Evolutionary conservation across 2,329 filamentous ascomycete species (phyloP), one percentile per base, ranked within the genome.

Genomic region (Coleophoma eucalyptorum): DNA sequence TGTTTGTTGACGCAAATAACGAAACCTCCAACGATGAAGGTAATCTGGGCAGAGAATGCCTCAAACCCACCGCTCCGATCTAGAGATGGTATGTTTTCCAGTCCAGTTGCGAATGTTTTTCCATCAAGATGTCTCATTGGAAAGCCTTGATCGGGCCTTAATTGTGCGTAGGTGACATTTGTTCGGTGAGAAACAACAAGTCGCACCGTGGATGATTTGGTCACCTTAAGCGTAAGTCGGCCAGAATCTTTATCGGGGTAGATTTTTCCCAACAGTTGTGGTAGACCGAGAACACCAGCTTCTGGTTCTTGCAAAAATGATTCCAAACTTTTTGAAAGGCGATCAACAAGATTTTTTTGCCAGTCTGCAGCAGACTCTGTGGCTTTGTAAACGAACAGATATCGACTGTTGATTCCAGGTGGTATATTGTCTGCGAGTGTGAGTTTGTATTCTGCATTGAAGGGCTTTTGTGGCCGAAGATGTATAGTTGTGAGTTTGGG

Each of bases 11-110:
- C 41, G 11, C 41, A 37, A 18, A 53, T 37, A 12, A 51, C 45
- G 38, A 51, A 53, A 11, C 51, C 51, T 13, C 51, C 48, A 15
- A 35, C 12, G 19, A 53, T 41, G 16, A 51, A 53, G 6, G 51
- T 53, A 19, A 53, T 31, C n/a, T 51, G 43, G 10, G 43, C 37
- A 18, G 32, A 48, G 37, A 53, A 53, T 19, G 41, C 48, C 16
- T 31, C 21, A 10, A 19, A 32, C 13, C 40, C 45, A 13, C 26
- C 33, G 16, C 33, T 43, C 15, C 18, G n/a, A 18, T 49, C 40
- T 15, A 12, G n/a, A 10, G 44, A 13, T 26, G 49, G 49, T 11
- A 54, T 43, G 11, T 16, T 43, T 12, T 47, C 33, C 16, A 48
- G 12, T 10, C 43, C 48, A 3, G 48, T 38, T 10, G 51, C 46